phyloP scores from a whole-genome alignment of 257 asterid species.

The Solanum arcanum region DNA sequence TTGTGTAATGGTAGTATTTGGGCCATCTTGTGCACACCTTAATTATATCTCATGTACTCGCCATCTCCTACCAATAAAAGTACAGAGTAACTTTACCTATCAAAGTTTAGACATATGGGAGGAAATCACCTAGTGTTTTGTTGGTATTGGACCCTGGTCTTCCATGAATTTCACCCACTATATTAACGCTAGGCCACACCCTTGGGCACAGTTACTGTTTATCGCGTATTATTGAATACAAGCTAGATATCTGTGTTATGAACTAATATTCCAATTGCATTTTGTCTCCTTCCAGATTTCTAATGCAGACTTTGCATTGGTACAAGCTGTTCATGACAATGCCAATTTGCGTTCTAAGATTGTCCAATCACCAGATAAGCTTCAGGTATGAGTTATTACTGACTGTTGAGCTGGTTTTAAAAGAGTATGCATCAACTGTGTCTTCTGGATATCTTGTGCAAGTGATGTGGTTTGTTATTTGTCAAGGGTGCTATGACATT shows the following conservation, averaged over 20 bases:
- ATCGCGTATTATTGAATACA: neutral
- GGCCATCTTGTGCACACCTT: neutral
- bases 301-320: constrained; percentile 65
- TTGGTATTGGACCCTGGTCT: neutral
- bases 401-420: neutral
- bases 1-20: neutral
- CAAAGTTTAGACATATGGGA: neutral
- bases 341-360: constrained; percentile 74
- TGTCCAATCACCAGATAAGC: constrained; percentile 96
- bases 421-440: neutral
- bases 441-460: neutral
- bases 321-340: constrained; percentile 74
- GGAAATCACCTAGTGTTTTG: neutral
- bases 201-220: neutral
- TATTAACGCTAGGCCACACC: neutral
- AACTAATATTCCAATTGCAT: neutral
- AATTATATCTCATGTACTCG: neutral
- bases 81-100: neutral
- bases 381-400: constrained; percentile 46
- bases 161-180: neutral
- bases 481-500: neutral
- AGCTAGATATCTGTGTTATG: neutral
- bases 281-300: constrained; percentile 40
- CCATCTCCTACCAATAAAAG: neutral
- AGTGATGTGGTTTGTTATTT: neutral